Evolutionary conservation across 768 basidiomycete species (phyloP).

Genomic region (Russula emetica): DNA sequence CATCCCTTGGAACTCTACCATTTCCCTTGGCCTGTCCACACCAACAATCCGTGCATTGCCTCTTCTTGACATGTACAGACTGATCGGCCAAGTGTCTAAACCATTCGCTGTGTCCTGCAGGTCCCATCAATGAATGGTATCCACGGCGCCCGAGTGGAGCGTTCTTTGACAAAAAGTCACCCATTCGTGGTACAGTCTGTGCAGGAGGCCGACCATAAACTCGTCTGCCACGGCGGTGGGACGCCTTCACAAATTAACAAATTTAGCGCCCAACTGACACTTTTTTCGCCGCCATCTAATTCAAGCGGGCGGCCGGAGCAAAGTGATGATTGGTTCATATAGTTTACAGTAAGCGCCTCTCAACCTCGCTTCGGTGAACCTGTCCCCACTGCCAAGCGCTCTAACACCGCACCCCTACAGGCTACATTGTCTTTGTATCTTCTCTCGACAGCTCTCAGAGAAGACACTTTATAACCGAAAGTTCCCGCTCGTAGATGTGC

Average conservation of each 20-base stretch:
- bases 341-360: neutral
- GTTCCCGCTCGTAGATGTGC: neutral
- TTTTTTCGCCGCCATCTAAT: neutral
- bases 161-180: neutral
- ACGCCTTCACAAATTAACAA: neutral
- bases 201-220: neutral
- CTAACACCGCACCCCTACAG: slow-evolving; percentile 20
- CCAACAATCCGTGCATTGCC: neutral
- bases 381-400: slow-evolving; percentile 1
- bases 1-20: neutral
- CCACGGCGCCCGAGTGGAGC: neutral
- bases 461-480: neutral
- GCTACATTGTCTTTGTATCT: neutral
- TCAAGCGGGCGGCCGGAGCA: slow-evolving; percentile 10
- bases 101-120: neutral
- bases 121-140: neutral
- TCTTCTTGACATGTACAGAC: neutral
- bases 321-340: slow-evolving; percentile 2
- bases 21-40: neutral
- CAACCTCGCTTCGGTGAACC: slow-evolving; percentile 11
- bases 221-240: neutral
- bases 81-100: neutral
- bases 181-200: neutral
- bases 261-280: neutral
- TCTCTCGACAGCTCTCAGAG: neutral